Evolutionary conservation across 345 rosid genomes (phyloP).

Genomic region (Passiflora organensis): DNA sequence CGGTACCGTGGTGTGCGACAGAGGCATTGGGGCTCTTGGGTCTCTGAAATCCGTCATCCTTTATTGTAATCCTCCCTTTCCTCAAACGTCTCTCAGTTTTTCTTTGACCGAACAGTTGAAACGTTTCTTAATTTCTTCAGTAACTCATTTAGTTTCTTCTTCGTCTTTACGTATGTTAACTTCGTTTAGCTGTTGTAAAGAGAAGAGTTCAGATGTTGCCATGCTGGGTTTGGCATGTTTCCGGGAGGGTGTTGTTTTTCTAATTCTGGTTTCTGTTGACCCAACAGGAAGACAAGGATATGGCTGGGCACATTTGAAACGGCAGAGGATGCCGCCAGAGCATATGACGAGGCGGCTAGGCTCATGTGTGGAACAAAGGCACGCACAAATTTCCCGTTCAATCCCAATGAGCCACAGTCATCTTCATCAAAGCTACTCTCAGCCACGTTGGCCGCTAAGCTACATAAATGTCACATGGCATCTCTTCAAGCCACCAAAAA

Average conservation of each 20-base stretch:
- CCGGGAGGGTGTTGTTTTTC: too few relatives aligned
- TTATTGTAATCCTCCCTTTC: conserved; percentile 16
- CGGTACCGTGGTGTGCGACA: conserved; percentile 29
- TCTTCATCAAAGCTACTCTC: conserved; percentile 30
- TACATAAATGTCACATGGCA: conserved; percentile 27
- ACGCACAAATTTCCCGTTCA: conserved; percentile 24
- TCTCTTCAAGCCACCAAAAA: conserved; percentile 22
- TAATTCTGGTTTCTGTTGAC: too few relatives aligned
- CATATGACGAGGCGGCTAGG: conserved; percentile 32
- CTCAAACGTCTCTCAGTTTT: background rate
- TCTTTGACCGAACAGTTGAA: too few relatives aligned
- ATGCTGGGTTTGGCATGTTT: too few relatives aligned
- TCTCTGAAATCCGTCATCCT: conserved; percentile 30
- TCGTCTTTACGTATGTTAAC: too few relatives aligned
- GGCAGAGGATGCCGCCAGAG: conserved; percentile 29
- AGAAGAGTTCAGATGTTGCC: too few relatives aligned
- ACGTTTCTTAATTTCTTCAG: too few relatives aligned
- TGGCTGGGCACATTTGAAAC: conserved; percentile 36
- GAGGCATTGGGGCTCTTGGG: conserved; percentile 35
- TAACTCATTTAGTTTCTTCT: too few relatives aligned
- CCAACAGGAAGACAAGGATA: conserved; percentile 36
- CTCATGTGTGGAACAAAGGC: conserved; percentile 32
- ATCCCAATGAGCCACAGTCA: conserved; percentile 23
- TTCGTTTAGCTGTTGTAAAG: too few relatives aligned
- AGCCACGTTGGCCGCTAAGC: conserved; percentile 25